These are phyloP conservation scores for Plasmodium berghei DNA, from an alignment of 169 alveolate genomes.

Conservation along the genomic window DNA sequence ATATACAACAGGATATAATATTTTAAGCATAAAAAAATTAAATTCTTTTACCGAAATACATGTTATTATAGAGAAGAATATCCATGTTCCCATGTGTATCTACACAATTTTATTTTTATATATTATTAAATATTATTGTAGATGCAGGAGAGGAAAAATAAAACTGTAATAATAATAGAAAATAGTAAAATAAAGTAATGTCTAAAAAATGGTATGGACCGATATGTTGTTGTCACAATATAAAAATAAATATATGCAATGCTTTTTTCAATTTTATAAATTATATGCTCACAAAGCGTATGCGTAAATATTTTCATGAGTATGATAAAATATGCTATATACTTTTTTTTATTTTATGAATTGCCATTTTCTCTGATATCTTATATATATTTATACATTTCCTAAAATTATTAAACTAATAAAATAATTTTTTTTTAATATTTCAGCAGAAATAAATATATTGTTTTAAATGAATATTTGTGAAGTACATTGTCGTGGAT, in stretches of 20 bases:
- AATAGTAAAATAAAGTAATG: constrained; percentile 4
- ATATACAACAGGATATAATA: too few relatives aligned
- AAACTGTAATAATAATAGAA: not conserved
- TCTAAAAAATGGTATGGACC: not conserved
- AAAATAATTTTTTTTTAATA: constrained; percentile 28
- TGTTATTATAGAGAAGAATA: too few relatives aligned
- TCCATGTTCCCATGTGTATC: constrained; percentile 27
- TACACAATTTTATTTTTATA: constrained; percentile 41
- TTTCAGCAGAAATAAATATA: constrained; percentile 47
- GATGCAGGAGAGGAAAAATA: constrained; percentile 14
- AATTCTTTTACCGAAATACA: too few relatives aligned
- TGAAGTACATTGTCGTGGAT: constrained; percentile 24
- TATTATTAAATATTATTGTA: constrained; percentile 3
- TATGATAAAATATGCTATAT: constrained; percentile 14
- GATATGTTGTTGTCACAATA: not conserved
- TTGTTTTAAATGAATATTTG: not conserved
- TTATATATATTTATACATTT: constrained; percentile 3
- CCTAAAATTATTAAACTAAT: constrained; percentile 28
- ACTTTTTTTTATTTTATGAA: constrained; percentile 10
- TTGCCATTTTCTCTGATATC: constrained; percentile 15
- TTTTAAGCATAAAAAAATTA: too few relatives aligned
- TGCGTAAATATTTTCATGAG: constrained; percentile 7
- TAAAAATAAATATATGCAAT: constrained; percentile 2
- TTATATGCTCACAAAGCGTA: not conserved
- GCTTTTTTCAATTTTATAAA: constrained; percentile 9